Base-by-base conservation (phyloP, 139 green algal genomes). In the Marvania coccoides region DNA sequence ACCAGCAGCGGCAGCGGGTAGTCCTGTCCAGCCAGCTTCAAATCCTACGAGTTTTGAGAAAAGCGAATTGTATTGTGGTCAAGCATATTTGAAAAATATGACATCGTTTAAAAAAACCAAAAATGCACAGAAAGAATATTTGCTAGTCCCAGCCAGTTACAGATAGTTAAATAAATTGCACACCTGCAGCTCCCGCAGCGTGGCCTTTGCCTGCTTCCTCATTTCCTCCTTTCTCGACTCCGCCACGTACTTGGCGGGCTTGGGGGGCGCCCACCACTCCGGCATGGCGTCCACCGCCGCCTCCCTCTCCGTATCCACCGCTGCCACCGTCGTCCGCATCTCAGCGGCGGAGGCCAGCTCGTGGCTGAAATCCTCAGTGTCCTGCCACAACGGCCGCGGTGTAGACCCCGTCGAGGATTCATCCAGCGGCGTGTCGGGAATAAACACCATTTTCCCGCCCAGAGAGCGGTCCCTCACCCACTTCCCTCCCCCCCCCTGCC, bases 401-500 rank as follows among this genome's bases (percentile, higher is more conserved):
- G 55, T 19, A 19, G 55, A 6, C 12, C 15, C 19, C 26, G 24
- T 19, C n/a, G 14, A 15, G 47, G 15, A 19, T 53, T 14, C 15
- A 30, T 71, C 51, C 19, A 7, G 6, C 6, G 46, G n/a, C 23
- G 19, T 31, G 6, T 56, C 51, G 1, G 63, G 48, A 10, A 77
- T 63, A 42, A 69, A 33, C 8, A 83, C 48, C 68, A 73, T 65
- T 29, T 78, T 82, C 24, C 76, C 76, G 14, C 76, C 76, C 36
- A 83, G 30, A 2, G 69, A 79, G 12, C 76, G 57, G 55, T 83
- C 76, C 8, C 48, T 23, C 30, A 83, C 69, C 76, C 73, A 81
- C 33, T 51, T 55, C 2, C 76, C 76, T 23, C 63, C 39, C 4
- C 38, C 14, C 14, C 38, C 31, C 19, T 30, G 35, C 3, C 54